Evolutionary conservation across 2,329 filamentous ascomycete genomes (phyloP), one percentile per base, ranked within the genome.

Genomic region (Cytospora paraplurivora): DNA sequence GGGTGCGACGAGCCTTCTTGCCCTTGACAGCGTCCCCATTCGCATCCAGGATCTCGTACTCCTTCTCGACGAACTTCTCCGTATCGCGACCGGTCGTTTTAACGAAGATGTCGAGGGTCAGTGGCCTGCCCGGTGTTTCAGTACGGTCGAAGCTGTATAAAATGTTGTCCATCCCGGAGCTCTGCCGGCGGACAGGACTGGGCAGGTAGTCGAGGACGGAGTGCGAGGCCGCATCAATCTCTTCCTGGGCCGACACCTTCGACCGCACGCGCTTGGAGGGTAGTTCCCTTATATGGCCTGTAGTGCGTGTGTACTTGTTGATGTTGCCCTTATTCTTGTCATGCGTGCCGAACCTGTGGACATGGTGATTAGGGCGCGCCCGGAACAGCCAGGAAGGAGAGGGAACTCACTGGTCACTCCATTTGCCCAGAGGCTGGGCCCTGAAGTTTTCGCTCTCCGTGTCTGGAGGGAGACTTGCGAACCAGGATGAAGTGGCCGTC

Each of bases 1-100:
- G 70, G 59, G 76, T 74, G 59, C 73, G 73, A 17, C 78, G 76
- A 15, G 78, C 79, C 74, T 77, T 79, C 49, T 75, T 73, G 49
- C 79, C 79, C 68, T 75, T 77, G 44, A 81, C 72, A 1, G 76
- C 71, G 47, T 81, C 75, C 21, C 79, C 79, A 52, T 81, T 78
- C 66, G 67, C 73, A 66, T 81, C 79, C 15, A 82, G 67, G 34
- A 82, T 76, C 71, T 80, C 79, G 67, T 81, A 82, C 70, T 82
- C 79, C 68, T 77, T 77, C 72, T 80, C 77, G 50, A 81, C 75
- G 57, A 81, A 71, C 67, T 75, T 76, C 70, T 81, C 79, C 37
- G 77, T 81, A 56, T 76, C 77, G 3, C 73, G 70, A 2, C 69
- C 74, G 67, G 59, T 73, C 62, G 70, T 75, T 63, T 76, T 77